Evolutionary conservation across 108 stramenopile species (phyloP), one percentile per base, ranked within the genome.

Genomic region (Epithemia pelagica): DNA sequence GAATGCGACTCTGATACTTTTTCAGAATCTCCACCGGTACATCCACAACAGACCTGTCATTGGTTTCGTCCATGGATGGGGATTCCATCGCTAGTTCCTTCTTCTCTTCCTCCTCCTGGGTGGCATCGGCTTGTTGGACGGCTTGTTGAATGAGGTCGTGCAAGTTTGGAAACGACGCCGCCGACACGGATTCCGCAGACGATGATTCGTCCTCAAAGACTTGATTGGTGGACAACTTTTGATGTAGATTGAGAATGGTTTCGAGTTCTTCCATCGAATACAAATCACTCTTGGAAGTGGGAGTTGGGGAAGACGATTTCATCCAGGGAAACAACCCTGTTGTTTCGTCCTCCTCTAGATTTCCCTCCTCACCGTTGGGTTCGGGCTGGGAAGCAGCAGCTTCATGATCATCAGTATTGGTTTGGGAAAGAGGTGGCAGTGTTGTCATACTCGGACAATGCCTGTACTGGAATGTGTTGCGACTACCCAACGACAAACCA

Each of bases 261-360:
- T 74, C 51, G 2, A 92, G 68, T 54, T 89, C 91, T n/a, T 92
- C 84, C 30, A 83, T 73, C 30, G 70, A 62, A 76, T 91, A 91
- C 30, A 91, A 59, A 65, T 84, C 78, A 28, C 69, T 66, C 67
- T 90, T 90, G 10, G 62, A n/a, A n/a, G n/a, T n/a, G n/a, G n/a
- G n/a, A n/a, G n/a, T n/a, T 71, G 26, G 77, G 83, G n/a, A n/a
- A n/a, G n/a, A n/a, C n/a, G n/a, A n/a, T n/a, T n/a, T n/a, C n/a
- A n/a, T n/a, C n/a, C n/a, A n/a, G n/a, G n/a, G n/a, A n/a, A n/a
- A n/a, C n/a, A n/a, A n/a, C n/a, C n/a, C n/a, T n/a, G n/a, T n/a
- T n/a, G n/a, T n/a, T n/a, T n/a, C n/a, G n/a, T n/a, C n/a, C n/a
- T n/a, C n/a, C n/a, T n/a, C n/a, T n/a, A n/a, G n/a, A n/a, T n/a